These are phyloP conservation scores for Aspergillus caelatus DNA, from an alignment of 2,329 filamentous ascomycete species.

Conservation along the genomic window DNA sequence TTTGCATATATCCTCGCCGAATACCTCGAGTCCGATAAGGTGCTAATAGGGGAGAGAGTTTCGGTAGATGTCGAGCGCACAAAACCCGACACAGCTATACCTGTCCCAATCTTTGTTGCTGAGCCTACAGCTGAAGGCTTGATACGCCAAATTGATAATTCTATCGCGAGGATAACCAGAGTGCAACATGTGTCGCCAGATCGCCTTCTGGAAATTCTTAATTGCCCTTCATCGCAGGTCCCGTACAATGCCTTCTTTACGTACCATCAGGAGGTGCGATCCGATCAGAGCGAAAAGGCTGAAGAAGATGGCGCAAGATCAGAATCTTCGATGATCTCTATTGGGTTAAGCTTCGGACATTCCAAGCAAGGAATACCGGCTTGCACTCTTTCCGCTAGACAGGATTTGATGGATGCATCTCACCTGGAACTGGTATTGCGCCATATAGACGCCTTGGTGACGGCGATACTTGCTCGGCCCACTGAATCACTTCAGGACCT, in stretches of 20 bases:
- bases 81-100: neutral
- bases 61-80: neutral
- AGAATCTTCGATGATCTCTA: too few species aligned
- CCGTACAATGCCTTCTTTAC: neutral
- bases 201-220: neutral
- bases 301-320: too few species aligned
- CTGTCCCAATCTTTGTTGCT: neutral
- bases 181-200: neutral
- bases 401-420: neutral
- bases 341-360: neutral
- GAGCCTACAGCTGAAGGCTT: neutral
- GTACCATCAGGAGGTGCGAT: neutral
- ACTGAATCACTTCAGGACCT: neutral
- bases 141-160: neutral
- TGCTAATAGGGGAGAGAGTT: neutral
- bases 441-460: neutral
- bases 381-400: neutral
- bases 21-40: conserved; percentile 13
- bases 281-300: neutral
- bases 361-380: neutral
- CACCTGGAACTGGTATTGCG: neutral
- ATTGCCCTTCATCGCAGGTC: neutral
- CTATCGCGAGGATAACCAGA: neutral
- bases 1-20: conserved; percentile 17
- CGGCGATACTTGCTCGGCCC: neutral